A percentile compares a stretch with the other conserved stretches of the same genome.
Conservation (phyloP, 345 rosid species). For the Turnera subulata region DNA sequence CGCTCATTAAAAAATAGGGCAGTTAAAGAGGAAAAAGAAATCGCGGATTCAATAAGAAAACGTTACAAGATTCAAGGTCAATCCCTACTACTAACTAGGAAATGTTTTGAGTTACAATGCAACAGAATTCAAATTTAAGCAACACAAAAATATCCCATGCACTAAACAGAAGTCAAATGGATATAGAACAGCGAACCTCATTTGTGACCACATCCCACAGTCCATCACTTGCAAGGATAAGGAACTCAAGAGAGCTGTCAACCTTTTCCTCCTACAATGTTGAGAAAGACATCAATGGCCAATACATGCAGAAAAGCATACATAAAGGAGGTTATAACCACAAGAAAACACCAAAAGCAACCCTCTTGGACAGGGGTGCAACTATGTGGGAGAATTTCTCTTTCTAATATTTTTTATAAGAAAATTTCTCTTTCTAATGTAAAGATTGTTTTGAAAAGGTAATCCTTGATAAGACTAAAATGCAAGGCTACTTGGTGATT, state of each 20-base stretch:
- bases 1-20: neutral
- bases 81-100: no score
- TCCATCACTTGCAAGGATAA: slow-evolving; percentile 99
- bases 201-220: slow-evolving; percentile 97
- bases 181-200: slow-evolving; percentile 45
- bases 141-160: neutral
- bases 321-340: neutral
- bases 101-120: no score
- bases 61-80: no score
- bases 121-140: no score
- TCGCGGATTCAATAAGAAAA: no score
- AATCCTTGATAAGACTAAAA: neutral
- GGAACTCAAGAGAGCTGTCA: slow-evolving; percentile 94
- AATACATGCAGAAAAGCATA: neutral
- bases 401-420: no score
- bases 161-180: neutral
- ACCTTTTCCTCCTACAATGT: slow-evolving; percentile 83
- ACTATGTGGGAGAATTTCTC: no score
- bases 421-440: neutral
- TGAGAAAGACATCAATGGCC: slow-evolving; percentile 5
- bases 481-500: no score
- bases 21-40: neutral
- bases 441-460: neutral
- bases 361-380: no score
- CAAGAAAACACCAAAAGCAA: neutral